phyloP scores from a whole-genome alignment of 768 basidiomycete genomes.

The Royoungia palumana region DNA sequence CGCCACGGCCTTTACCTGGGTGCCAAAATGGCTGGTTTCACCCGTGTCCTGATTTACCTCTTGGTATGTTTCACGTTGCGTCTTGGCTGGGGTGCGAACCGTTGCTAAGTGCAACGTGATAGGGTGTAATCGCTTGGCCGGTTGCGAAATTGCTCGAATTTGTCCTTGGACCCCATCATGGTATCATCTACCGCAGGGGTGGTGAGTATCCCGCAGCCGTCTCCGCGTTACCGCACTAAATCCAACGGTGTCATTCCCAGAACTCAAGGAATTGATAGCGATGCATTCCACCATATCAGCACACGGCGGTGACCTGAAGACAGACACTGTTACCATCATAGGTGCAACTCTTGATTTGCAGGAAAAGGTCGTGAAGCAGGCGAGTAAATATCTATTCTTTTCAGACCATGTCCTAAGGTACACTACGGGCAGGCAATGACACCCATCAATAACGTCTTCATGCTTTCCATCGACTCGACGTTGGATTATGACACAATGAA shows the following conservation, averaged over 20 bases:
- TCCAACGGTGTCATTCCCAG: slow-evolving; percentile 31
- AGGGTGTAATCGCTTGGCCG: slow-evolving; percentile 82
- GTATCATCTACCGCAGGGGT: slow-evolving; percentile 83
- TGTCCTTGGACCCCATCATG: slow-evolving; percentile 78
- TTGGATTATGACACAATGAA: slow-evolving; percentile 79
- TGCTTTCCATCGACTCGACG: slow-evolving; percentile 81
- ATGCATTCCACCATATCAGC: slow-evolving; percentile 73
- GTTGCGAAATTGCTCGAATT: slow-evolving; percentile 79
- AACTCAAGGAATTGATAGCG: slow-evolving; percentile 87
- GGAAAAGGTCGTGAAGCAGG: slow-evolving; percentile 76
- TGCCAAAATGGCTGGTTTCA: slow-evolving; percentile 77
- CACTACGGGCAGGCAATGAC: slow-evolving; percentile 63
- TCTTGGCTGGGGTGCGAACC: neutral
- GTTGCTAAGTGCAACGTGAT: neutral
- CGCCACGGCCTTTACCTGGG: slow-evolving; percentile 87
- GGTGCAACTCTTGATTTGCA: slow-evolving; percentile 87
- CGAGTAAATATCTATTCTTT: slow-evolving; percentile 8
- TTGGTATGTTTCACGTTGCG: slow-evolving; percentile 41
- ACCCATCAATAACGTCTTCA: slow-evolving; percentile 74
- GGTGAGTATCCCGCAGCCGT: slow-evolving; percentile 31
- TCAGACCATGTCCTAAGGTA: neutral
- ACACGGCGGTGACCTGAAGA: slow-evolving; percentile 82
- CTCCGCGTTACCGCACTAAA: neutral
- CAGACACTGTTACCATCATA: slow-evolving; percentile 86
- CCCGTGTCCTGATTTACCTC: slow-evolving; percentile 62